phyloP scores from a whole-genome alignment of 2,329 filamentous ascomycete genomes.

The Malbranchea cinnamomea region DNA sequence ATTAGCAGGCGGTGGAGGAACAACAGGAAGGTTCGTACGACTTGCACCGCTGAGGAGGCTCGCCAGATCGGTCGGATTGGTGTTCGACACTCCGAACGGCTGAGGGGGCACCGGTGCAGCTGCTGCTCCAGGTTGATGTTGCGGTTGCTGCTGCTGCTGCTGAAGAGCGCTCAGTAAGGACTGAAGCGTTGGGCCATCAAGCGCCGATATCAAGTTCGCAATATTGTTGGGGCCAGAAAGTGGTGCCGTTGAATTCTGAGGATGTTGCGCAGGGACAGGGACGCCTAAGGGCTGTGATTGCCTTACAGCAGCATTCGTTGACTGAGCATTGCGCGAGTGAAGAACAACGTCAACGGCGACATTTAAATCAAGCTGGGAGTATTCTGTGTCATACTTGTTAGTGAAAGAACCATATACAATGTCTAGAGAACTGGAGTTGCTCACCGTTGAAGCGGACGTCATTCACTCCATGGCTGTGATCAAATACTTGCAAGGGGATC shows the following conservation, averaged over 20 bases:
- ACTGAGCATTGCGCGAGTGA: slow-evolving; percentile 34
- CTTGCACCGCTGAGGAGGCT: slow-evolving; percentile 10
- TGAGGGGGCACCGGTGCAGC: no score
- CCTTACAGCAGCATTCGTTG: slow-evolving; percentile 16
- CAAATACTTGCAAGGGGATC: slow-evolving; percentile 72
- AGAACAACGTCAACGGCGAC: slow-evolving; percentile 70
- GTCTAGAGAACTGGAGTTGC: slow-evolving; percentile 11
- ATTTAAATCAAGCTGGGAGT: slow-evolving; percentile 62
- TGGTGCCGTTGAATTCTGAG: slow-evolving; percentile 10
- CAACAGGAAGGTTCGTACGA: slow-evolving; percentile 6
- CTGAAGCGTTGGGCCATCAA: slow-evolving; percentile 57
- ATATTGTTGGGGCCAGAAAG: slow-evolving; percentile 36
- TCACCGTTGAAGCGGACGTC: slow-evolving; percentile 64
- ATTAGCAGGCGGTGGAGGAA: background rate
- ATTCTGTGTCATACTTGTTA: slow-evolving; percentile 41
- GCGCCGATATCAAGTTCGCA: slow-evolving; percentile 48
- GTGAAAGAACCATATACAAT: slow-evolving; percentile 6
- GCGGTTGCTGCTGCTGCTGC: slow-evolving; percentile 27
- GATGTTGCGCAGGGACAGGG: slow-evolving; percentile 8
- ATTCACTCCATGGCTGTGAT: slow-evolving; percentile 56
- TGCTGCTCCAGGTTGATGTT: no score
- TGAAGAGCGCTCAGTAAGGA: slow-evolving; percentile 50
- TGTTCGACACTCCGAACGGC: slow-evolving; percentile 15
- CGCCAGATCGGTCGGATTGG: slow-evolving; percentile 13
- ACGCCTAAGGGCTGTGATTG: slow-evolving; percentile 19